Conservation (phyloP, 2,329 filamentous ascomycete genomes). For the Aureobasidium mangrovei region DNA sequence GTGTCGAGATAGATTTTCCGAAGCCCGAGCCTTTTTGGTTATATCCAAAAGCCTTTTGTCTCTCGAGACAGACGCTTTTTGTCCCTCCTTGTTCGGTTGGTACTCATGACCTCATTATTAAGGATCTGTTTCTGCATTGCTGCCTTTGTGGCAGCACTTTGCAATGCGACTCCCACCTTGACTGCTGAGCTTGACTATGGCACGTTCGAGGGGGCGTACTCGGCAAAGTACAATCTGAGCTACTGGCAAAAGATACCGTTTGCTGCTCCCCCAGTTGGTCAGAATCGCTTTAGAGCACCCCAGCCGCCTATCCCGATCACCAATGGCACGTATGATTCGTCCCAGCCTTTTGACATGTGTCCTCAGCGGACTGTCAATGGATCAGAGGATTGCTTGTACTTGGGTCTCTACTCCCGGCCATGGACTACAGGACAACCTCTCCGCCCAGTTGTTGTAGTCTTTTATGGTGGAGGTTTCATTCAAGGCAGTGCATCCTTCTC, state of each 20-base stretch:
- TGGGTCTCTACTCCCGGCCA: conserved; percentile 51
- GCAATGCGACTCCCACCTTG: neutral
- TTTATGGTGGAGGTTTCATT: conserved; percentile 55
- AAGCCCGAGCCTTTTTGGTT: neutral
- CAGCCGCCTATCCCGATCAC: conserved; percentile 45
- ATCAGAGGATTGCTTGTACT: conserved; percentile 54
- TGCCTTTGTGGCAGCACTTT: neutral
- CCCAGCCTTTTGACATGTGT: conserved; percentile 49
- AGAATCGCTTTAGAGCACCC: conserved; percentile 52
- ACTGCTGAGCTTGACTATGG: conserved; percentile 15
- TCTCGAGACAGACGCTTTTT: neutral
- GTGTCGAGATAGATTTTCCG: neutral
- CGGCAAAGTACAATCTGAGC: conserved; percentile 15
- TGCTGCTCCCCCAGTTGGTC: conserved; percentile 48
- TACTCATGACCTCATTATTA: neutral
- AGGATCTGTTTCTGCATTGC: neutral
- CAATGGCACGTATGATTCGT: conserved; percentile 46
- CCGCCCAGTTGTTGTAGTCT: conserved; percentile 51
- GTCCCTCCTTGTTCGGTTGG: too few species aligned
- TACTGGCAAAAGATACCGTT: conserved; percentile 55
- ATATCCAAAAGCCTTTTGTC: neutral
- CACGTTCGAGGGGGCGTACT: conserved; percentile 15
- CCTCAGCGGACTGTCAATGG: conserved; percentile 47
- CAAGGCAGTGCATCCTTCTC: conserved; percentile 47
- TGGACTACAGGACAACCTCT: conserved; percentile 40